Evolutionary conservation across 768 basidiomycete genomes (phyloP).

Genomic region (Russula dissimulans): DNA sequence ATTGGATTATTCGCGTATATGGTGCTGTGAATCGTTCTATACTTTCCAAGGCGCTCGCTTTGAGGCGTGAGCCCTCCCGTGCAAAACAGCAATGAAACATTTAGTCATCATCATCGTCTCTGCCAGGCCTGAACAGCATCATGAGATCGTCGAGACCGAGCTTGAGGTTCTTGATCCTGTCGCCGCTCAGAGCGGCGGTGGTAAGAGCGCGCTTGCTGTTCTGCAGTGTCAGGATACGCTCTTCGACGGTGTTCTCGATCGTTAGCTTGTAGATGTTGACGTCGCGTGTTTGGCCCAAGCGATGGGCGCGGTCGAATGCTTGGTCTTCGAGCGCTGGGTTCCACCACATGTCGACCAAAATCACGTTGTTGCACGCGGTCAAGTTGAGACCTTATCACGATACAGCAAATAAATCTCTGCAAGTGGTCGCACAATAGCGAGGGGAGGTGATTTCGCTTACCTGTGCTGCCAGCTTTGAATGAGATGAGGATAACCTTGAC

Average conservation of each 20-base stretch:
- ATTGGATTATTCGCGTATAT: no score
- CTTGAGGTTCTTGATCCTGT: conserved; percentile 77
- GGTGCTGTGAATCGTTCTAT: no score
- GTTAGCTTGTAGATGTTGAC: conserved; percentile 88
- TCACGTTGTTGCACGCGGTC: conserved; percentile 89
- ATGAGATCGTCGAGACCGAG: conserved; percentile 82
- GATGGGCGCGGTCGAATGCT: conserved; percentile 87
- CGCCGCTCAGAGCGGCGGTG: conserved; percentile 76
- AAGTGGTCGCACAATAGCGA: not conserved
- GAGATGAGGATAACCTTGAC: conserved; percentile 84
- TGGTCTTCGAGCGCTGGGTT: conserved; percentile 89
- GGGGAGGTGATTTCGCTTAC: conserved; percentile 29
- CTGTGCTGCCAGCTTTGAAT: conserved; percentile 94
- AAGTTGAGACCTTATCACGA: conserved; percentile 63
- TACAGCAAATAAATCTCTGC: not conserved
- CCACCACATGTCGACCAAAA: conserved; percentile 94
- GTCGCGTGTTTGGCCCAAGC: conserved; percentile 77
- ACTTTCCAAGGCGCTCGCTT: no score
- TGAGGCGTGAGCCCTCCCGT: no score
- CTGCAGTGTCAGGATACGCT: conserved; percentile 85
- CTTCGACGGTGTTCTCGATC: conserved; percentile 79
- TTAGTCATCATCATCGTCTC: conserved; percentile 34
- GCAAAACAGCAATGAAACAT: no score
- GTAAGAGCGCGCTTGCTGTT: conserved; percentile 84
- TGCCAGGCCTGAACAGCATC: conserved; percentile 59